Evolutionary conservation across 2,329 filamentous ascomycete genomes (phyloP).

Genomic region (Diaporthe nobilis): DNA sequence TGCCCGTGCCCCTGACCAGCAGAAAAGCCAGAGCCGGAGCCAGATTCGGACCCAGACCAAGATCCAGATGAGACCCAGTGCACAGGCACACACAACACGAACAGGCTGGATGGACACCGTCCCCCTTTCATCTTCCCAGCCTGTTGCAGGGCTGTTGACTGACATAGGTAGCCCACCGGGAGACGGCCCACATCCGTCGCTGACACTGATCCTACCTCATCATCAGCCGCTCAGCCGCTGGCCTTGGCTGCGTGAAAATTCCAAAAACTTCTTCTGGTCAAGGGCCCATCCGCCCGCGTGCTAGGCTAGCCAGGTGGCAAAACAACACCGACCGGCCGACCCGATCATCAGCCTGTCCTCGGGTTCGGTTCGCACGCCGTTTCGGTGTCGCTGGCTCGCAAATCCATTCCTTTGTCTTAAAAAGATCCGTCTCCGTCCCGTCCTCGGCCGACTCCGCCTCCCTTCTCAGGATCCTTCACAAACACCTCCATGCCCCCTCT

Average conservation of each 20-base stretch:
- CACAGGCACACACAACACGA: neutral
- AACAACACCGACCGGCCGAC: neutral
- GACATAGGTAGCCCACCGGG: neutral
- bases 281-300: neutral
- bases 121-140: neutral
- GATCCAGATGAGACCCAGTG: neutral
- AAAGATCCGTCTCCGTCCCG: neutral
- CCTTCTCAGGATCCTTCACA: neutral
- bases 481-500: neutral
- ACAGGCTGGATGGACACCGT: neutral
- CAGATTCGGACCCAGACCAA: neutral
- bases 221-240: neutral
- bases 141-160: neutral
- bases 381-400: neutral
- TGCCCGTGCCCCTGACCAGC: slow-evolving; percentile 11
- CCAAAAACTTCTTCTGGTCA: too few species aligned
- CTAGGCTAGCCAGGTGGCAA: neutral
- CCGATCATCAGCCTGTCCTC: neutral
- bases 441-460: slow-evolving; percentile 17
- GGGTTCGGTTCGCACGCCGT: neutral
- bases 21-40: neutral
- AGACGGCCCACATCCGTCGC: neutral
- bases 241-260: neutral
- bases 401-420: neutral
- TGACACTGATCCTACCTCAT: slow-evolving; percentile 12